Evolutionary conservation across 495 filamentous ascomycete genomes (phyloP).

Genomic region (Tricharina praecox): DNA sequence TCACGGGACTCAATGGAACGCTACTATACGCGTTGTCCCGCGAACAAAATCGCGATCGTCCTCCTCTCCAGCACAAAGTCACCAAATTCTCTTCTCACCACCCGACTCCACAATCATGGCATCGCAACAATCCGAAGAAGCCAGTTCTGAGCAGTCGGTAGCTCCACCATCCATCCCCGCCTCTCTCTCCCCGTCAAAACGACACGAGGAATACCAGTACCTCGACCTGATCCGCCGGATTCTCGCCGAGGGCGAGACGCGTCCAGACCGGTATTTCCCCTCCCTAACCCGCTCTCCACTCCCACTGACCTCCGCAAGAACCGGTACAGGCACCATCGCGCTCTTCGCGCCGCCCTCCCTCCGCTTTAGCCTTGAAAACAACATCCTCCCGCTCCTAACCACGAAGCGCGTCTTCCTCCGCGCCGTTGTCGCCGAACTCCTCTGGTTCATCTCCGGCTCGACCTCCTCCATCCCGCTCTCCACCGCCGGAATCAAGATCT

Average conservation of each 20-base stretch:
- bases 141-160: no score
- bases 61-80: no score
- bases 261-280: conserved; percentile 49
- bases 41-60: no score
- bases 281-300: not conserved
- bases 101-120: no score
- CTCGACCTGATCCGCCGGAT: conserved; percentile 60
- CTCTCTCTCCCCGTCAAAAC: not conserved
- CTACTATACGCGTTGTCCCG: no score
- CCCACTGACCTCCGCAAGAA: conserved; percentile 34
- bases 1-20: no score
- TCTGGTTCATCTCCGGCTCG: conserved; percentile 81
- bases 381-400: conserved; percentile 76
- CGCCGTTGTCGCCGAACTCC: conserved; percentile 79
- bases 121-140: no score
- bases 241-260: conserved; percentile 56
- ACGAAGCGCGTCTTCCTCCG: conserved; percentile 92
- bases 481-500: conserved; percentile 75
- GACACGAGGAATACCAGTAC: conserved; percentile 62
- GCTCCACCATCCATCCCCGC: not conserved
- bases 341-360: conserved; percentile 74
- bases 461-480: conserved; percentile 63
- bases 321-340: conserved; percentile 79
- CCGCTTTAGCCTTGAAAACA: conserved; percentile 57
- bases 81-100: no score